These are phyloP conservation scores for Lepidium africanum DNA, from an alignment of 345 rosid species.

Conservation along the genomic window DNA sequence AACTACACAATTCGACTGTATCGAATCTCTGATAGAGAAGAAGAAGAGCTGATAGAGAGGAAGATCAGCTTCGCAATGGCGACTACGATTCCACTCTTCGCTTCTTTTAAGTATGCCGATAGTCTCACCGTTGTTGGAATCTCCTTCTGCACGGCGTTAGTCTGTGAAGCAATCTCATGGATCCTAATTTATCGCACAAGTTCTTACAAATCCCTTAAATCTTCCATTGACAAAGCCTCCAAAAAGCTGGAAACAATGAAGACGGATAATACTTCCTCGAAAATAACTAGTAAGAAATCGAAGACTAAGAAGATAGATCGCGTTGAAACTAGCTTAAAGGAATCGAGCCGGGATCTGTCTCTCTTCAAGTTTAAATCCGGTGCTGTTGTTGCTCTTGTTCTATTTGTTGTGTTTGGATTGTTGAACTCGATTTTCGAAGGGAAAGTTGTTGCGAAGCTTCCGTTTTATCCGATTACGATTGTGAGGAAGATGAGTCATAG, in stretches of 20 bases:
- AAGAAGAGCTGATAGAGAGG: background rate
- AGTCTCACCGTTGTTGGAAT: constrained; percentile 76
- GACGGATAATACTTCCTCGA: constrained; percentile 44
- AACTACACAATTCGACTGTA: too few species aligned
- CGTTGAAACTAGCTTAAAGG: constrained; percentile 82
- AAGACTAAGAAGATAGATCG: constrained; percentile 95
- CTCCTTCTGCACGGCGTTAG: constrained; percentile 84
- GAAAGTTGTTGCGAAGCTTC: constrained; percentile 87
- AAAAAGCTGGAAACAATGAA: constrained; percentile 95
- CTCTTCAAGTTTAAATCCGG: constrained; percentile 99
- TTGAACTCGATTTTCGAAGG: constrained; percentile 92
- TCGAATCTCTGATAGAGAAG: background rate
- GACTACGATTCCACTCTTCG: constrained; percentile 40
- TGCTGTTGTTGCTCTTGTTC: constrained; percentile 87
- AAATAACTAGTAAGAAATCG: constrained; percentile 56
- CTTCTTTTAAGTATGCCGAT: constrained; percentile 68
- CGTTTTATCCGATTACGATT: constrained; percentile 67
- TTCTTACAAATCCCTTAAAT: constrained; percentile 86
- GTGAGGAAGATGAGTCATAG: constrained; percentile 95
- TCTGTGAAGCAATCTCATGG: constrained; percentile 97
- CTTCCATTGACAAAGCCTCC: constrained; percentile 89
- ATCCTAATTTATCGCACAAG: constrained; percentile 85
- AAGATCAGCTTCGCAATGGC: constrained; percentile 13
- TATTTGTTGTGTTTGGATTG: constrained; percentile 82
- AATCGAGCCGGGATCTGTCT: constrained; percentile 88